Evolutionary conservation across 2,329 filamentous ascomycete genomes (phyloP).

Genomic region (Elsinoe perseae): DNA sequence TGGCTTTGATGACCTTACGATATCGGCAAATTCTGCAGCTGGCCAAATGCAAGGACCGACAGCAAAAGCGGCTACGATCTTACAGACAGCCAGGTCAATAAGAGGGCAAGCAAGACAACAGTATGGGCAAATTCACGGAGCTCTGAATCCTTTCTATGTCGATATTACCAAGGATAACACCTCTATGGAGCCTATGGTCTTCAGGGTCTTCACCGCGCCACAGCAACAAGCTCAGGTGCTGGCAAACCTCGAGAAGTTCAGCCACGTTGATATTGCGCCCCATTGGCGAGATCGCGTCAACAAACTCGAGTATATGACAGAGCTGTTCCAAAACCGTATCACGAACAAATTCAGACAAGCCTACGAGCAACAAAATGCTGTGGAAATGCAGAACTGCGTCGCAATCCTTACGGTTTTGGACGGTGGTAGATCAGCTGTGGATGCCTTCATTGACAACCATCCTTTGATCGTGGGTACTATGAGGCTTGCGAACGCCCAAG

Average conservation of each 20-base stretch:
- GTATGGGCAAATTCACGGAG: conserved; percentile 84
- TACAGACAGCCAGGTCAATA: conserved; percentile 66
- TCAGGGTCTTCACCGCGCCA: conserved; percentile 78
- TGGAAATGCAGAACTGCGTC: conserved; percentile 82
- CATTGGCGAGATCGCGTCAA: conserved; percentile 65
- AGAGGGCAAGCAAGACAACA: conserved; percentile 80
- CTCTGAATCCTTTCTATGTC: conserved; percentile 78
- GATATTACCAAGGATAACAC: conserved; percentile 66
- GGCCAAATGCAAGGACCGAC: conserved; percentile 35
- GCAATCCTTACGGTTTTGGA: conserved; percentile 77
- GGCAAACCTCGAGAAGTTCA: conserved; percentile 68
- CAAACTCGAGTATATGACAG: conserved; percentile 64
- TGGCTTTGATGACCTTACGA: conserved; percentile 71
- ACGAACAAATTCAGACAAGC: conserved; percentile 88
- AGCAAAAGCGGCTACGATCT: conserved; percentile 54
- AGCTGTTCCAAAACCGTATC: conserved; percentile 83
- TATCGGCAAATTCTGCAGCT: conserved; percentile 37
- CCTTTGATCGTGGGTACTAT: conserved; percentile 69
- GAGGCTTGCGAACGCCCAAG: conserved; percentile 63
- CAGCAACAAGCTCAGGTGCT: conserved; percentile 88
- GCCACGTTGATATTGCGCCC: conserved; percentile 69
- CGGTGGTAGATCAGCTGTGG: conserved; percentile 67
- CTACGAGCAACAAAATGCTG: conserved; percentile 79
- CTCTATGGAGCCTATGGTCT: conserved; percentile 74
- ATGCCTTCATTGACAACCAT: conserved; percentile 79